These are phyloP conservation scores for Fusarium sp. DNA, from an alignment of 2,329 filamentous ascomycete species.

Conservation along the genomic window DNA sequence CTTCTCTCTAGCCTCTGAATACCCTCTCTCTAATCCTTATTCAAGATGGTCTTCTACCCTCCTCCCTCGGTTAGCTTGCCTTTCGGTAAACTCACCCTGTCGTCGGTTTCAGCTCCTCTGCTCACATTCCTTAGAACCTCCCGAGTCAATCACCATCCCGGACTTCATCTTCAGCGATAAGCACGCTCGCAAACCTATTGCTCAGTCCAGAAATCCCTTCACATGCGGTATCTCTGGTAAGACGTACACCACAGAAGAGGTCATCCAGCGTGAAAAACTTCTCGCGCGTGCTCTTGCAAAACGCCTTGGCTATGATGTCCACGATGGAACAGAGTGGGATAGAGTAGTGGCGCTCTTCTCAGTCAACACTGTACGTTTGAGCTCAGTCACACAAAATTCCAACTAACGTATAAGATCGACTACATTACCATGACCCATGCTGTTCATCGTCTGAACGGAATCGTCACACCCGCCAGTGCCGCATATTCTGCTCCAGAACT, in stretches of 20 bases:
- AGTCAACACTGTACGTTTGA: constrained; percentile 75
- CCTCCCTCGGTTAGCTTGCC: constrained; percentile 70
- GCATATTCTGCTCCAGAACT: constrained; percentile 77
- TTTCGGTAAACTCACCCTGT: constrained; percentile 51
- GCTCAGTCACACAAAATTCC: background rate
- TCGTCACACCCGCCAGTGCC: constrained; percentile 79
- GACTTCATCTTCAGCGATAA: constrained; percentile 82
- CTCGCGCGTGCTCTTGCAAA: constrained; percentile 76
- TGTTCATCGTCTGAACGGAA: constrained; percentile 77
- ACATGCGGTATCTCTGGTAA: constrained; percentile 80
- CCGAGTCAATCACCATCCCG: constrained; percentile 78
- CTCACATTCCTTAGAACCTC: constrained; percentile 59
- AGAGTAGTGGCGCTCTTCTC: constrained; percentile 82
- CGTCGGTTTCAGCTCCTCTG: background rate
- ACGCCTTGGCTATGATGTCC: constrained; percentile 76
- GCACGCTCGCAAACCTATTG: constrained; percentile 72
- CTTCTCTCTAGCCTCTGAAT: background rate
- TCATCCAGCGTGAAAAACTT: constrained; percentile 72
- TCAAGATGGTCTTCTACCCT: constrained; percentile 65
- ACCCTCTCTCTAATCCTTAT: background rate
- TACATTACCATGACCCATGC: constrained; percentile 79
- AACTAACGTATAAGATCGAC: constrained; percentile 68
- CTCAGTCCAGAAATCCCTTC: constrained; percentile 74
- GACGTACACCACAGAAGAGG: constrained; percentile 70
- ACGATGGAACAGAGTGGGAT: constrained; percentile 81